Conservation (phyloP, 164 flowering plant genomes). For the Aristolochia contorta region DNA sequence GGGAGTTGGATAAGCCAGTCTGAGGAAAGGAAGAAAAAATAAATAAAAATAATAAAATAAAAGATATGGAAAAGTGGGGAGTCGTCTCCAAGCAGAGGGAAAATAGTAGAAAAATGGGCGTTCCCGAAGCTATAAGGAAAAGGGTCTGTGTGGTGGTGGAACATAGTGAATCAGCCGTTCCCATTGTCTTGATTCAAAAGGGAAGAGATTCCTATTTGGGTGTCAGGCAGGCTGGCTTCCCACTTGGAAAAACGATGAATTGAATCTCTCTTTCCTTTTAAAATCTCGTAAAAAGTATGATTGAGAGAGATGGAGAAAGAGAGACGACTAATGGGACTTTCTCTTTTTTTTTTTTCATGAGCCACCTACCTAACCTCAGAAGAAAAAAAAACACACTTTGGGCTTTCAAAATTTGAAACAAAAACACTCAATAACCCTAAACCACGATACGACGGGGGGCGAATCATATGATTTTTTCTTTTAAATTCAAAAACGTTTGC, state of each 20-base stretch:
- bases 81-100: slow-evolving; percentile 12
- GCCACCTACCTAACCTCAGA: too few species aligned
- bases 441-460: too few species aligned
- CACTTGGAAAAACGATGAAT: slow-evolving; percentile 10
- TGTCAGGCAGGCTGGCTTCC: slow-evolving; percentile 4
- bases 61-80: slow-evolving; percentile 14
- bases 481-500: too few species aligned
- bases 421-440: too few species aligned
- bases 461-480: too few species aligned
- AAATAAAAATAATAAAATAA: background rate
- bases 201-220: slow-evolving; percentile 14
- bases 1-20: too few species aligned
- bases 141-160: slow-evolving; percentile 13
- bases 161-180: slow-evolving; percentile 10
- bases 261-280: too few species aligned
- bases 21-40: too few species aligned
- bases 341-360: background rate
- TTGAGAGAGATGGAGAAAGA: too few species aligned
- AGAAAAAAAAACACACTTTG: background rate
- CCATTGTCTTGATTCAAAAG: slow-evolving; percentile 19
- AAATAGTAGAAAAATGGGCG: background rate
- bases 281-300: too few species aligned
- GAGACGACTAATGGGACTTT: background rate
- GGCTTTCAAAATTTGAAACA: slow-evolving; percentile 16
- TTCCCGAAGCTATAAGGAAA: slow-evolving; percentile 17